These are phyloP conservation scores for Hypomontagnella monticulosa DNA, from an alignment of 495 filamentous ascomycete genomes.

Conservation along the genomic window DNA sequence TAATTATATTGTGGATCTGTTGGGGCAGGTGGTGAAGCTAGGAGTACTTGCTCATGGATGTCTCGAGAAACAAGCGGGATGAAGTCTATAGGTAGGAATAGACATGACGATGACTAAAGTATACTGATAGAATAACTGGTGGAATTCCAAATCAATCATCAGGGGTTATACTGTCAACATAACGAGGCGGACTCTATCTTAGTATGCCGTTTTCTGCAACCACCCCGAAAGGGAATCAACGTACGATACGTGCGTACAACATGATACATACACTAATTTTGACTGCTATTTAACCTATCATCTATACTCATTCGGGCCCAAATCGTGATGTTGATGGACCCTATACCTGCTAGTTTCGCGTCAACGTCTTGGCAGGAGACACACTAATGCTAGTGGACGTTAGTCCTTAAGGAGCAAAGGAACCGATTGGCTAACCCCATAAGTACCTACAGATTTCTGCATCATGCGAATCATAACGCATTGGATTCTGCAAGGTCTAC, in stretches of 20 bases:
- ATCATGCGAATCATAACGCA: conserved; percentile 16
- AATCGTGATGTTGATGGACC: conserved; percentile 5
- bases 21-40: no score
- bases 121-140: no score
- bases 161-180: no score
- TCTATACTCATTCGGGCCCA: conserved; percentile 4
- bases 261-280: not conserved
- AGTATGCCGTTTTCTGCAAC: not conserved
- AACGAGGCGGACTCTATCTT: no score
- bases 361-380: conserved; percentile 8
- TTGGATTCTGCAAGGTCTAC: conserved; percentile 3
- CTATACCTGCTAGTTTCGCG: conserved; percentile 15
- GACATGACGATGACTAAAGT: no score
- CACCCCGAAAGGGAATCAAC: not conserved
- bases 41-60: no score
- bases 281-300: not conserved
- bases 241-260: not conserved
- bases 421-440: conserved; percentile 21
- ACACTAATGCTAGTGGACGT: not conserved
- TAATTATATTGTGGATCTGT: no score
- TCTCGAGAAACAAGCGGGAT: no score
- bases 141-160: no score
- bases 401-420: not conserved
- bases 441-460: conserved; percentile 2
- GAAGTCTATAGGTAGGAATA: no score